Percentiles rank a stretch among this genome's conserved stretches.
These are phyloP conservation scores for Rhizopogon sp. DNA, from an alignment of 768 basidiomycete species.

Conservation along the genomic window DNA sequence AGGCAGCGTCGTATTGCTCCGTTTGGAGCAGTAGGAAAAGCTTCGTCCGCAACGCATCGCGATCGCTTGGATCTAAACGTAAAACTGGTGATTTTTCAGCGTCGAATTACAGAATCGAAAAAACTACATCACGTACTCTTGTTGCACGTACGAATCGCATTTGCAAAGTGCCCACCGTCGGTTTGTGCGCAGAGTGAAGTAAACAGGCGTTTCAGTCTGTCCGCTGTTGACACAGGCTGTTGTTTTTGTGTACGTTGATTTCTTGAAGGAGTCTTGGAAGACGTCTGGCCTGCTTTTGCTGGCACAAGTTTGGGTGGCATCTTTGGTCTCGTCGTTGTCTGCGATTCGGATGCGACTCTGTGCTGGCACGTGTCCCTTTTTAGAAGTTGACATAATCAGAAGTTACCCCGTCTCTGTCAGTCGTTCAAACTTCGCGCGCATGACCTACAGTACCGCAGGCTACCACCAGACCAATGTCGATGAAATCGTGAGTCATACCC, in stretches of 20 bases:
- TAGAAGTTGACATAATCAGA: not conserved
- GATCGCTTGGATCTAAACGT: conserved; percentile 56
- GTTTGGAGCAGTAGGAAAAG: conserved; percentile 86
- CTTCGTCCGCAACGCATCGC: conserved; percentile 77
- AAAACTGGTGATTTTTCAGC: conserved; percentile 49
- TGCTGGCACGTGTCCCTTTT: not conserved
- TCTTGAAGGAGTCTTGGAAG: not conserved
- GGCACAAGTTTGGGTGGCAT: conserved; percentile 17
- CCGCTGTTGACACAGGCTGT: conserved; percentile 16
- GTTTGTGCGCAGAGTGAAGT: conserved; percentile 82
- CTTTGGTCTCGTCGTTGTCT: not conserved
- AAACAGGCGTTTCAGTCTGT: conserved; percentile 54
- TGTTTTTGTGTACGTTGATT: conserved; percentile 9
- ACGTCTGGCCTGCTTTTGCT: not conserved
- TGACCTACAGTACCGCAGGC: not conserved
- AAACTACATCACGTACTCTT: conserved; percentile 56
- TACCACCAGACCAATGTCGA: not conserved
- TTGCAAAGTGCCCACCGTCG: conserved; percentile 81
- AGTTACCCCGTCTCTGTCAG: not conserved
- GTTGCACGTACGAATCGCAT: conserved; percentile 88
- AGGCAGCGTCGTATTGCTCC: conserved; percentile 71
- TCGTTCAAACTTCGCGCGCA: not conserved
- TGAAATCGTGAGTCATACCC: not conserved
- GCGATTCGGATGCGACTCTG: not conserved
- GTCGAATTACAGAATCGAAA: conserved; percentile 15